Conservation (phyloP, 2,329 filamentous ascomycete genomes). For the Triangularia setosa region DNA sequence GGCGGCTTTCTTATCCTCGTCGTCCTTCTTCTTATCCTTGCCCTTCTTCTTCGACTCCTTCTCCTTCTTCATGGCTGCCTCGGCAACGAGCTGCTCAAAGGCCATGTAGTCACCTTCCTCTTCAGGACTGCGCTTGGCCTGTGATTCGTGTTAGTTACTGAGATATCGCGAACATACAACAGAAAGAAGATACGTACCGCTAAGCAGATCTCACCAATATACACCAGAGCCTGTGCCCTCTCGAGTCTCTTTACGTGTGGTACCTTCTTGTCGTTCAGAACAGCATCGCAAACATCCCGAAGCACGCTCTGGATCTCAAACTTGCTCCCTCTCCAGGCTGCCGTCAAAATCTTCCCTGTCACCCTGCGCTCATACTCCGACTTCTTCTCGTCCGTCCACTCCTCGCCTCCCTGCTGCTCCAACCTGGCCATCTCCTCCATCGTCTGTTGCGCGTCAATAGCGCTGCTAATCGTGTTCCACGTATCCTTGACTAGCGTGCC, state of each 20-base stretch:
- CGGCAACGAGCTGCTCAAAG: slow-evolving; percentile 95
- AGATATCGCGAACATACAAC: neutral
- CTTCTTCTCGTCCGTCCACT: slow-evolving; percentile 98
- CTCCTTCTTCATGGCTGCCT: slow-evolving; percentile 93
- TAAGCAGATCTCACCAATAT: slow-evolving; percentile 84
- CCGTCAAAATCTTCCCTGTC: slow-evolving; percentile 95
- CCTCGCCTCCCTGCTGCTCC: slow-evolving; percentile 90
- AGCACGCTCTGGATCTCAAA: slow-evolving; percentile 97
- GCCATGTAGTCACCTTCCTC: slow-evolving; percentile 99
- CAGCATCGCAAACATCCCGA: slow-evolving; percentile 86
- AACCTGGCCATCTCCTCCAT: slow-evolving; percentile 99
- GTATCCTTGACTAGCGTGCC: slow-evolving; percentile 95
- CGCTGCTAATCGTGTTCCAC: slow-evolving; percentile 94
- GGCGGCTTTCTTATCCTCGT: slow-evolving; percentile 14
- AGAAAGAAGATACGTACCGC: slow-evolving; percentile 56
- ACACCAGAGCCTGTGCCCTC: slow-evolving; percentile 81
- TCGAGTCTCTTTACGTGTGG: slow-evolving; percentile 81
- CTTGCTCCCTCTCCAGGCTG: slow-evolving; percentile 92
- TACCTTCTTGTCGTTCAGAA: slow-evolving; percentile 76
- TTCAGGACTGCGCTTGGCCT: slow-evolving; percentile 86
- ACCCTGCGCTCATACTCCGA: slow-evolving; percentile 92
- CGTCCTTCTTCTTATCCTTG: slow-evolving; percentile 49
- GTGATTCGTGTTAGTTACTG: slow-evolving; percentile 7
- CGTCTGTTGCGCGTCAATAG: slow-evolving; percentile 94
- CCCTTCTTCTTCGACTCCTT: slow-evolving; percentile 69